Conservation (phyloP, 169 alveolate species). For the Plasmodium gaboni region DNA sequence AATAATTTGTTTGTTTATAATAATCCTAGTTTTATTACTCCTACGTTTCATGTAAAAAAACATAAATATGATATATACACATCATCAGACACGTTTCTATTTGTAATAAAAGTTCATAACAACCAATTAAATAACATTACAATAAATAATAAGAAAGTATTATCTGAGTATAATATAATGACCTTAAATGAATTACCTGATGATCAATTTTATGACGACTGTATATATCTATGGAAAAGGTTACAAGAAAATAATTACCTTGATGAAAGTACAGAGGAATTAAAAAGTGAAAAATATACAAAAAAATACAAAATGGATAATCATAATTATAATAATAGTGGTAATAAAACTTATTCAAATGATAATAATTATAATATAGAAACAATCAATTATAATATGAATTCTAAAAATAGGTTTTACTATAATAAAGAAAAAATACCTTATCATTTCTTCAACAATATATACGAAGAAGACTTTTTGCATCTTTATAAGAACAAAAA, state of each 20-base stretch:
- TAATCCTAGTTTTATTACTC: slow-evolving; percentile 19
- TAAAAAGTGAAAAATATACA: too few relatives aligned
- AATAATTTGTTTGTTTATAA: too few relatives aligned
- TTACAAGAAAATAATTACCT: not conserved
- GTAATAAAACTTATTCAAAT: too few relatives aligned
- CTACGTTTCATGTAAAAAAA: slow-evolving; percentile 14
- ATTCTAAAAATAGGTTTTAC: too few relatives aligned
- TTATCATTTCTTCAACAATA: slow-evolving; percentile 17
- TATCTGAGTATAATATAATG: slow-evolving; percentile 23
- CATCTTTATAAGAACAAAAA: not conserved
- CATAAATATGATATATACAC: slow-evolving; percentile 36
- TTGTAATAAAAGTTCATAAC: slow-evolving; percentile 12
- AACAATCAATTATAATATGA: too few relatives aligned
- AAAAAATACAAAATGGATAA: not conserved
- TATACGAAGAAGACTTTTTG: slow-evolving; percentile 14
- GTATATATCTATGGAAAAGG: slow-evolving; percentile 21
- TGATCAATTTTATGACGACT: slow-evolving; percentile 32
- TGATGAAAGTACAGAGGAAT: not conserved
- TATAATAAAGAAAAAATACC: not conserved
- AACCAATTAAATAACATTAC: slow-evolving; percentile 9
- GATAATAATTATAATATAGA: too few relatives aligned
- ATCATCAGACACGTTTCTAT: slow-evolving; percentile 10
- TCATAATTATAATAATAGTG: not conserved
- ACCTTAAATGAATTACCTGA: slow-evolving; percentile 20
- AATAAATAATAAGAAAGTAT: slow-evolving; percentile 22